phyloP scores from a whole-genome alignment of 2,329 filamentous ascomycete genomes.

The Lasiodiplodia gonubiensis region DNA sequence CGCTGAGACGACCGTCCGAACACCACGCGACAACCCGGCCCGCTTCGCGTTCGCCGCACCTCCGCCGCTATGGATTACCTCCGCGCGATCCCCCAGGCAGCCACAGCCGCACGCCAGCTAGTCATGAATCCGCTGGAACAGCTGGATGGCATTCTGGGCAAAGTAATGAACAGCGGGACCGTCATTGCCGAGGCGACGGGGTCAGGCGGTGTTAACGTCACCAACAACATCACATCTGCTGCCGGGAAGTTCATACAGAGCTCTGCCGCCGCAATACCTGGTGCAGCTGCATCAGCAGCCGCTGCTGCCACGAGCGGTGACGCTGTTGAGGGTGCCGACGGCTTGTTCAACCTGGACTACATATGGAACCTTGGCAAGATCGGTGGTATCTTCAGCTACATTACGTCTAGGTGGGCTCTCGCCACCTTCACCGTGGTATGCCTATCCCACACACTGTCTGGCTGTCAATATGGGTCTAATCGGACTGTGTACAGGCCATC shows the following conservation, averaged over 20 bases:
- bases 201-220: constrained; percentile 30
- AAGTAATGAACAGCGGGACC: constrained; percentile 53
- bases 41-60: neutral
- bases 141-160: constrained; percentile 26
- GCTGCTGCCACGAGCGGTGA: constrained; percentile 40
- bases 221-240: constrained; percentile 49
- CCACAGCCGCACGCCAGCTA: constrained; percentile 27
- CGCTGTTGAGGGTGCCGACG: constrained; percentile 44
- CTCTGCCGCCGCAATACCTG: constrained; percentile 50
- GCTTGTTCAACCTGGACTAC: constrained; percentile 41
- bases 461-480: neutral
- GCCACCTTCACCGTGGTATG: constrained; percentile 78
- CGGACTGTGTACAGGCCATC: constrained; percentile 63
- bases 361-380: constrained; percentile 67
- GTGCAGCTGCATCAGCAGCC: constrained; percentile 45
- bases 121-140: constrained; percentile 27
- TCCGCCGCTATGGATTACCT: constrained; percentile 15
- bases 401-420: constrained; percentile 90
- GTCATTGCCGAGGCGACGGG: constrained; percentile 64
- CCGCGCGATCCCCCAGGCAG: constrained; percentile 20
- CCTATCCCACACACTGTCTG: constrained; percentile 20
- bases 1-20: constrained; percentile 13
- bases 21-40: constrained; percentile 19
- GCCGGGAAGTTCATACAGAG: constrained; percentile 51
- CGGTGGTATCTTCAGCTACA: constrained; percentile 86